These are phyloP conservation scores for Cerioporus squamosus DNA, from an alignment of 1,284 basidiomycete species.

Conservation along the genomic window DNA sequence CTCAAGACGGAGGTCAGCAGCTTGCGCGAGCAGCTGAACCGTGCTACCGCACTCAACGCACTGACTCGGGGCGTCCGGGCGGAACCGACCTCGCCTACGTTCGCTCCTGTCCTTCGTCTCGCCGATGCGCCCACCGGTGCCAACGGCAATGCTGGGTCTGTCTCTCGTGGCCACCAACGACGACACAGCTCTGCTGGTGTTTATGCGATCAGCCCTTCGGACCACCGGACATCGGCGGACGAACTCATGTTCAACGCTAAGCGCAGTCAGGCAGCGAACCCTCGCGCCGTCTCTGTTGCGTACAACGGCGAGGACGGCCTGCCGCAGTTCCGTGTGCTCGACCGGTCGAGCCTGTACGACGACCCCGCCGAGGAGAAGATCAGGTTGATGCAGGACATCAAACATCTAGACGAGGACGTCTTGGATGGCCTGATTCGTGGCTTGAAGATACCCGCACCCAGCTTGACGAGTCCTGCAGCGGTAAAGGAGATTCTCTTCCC, in stretches of 20 bases:
- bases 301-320: slow-evolving; percentile 80
- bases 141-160: slow-evolving; percentile 30
- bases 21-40: slow-evolving; percentile 94
- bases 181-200: slow-evolving; percentile 87
- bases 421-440: slow-evolving; percentile 90
- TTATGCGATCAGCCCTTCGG: slow-evolving; percentile 63
- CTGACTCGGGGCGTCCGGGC: slow-evolving; percentile 73
- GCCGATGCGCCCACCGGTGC: slow-evolving; percentile 40
- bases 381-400: slow-evolving; percentile 89
- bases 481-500: slow-evolving; percentile 99
- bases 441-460: slow-evolving; percentile 93
- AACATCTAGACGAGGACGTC: slow-evolving; percentile 93
- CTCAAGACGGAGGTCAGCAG: slow-evolving; percentile 92
- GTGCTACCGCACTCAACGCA: slow-evolving; percentile 88
- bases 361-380: slow-evolving; percentile 96
- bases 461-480: slow-evolving; percentile 87
- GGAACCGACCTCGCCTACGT: slow-evolving; percentile 85
- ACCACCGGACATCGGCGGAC: slow-evolving; percentile 74
- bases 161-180: slow-evolving; percentile 67
- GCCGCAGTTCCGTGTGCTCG: slow-evolving; percentile 67
- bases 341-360: slow-evolving; percentile 81
- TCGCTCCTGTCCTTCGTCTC: slow-evolving; percentile 69
- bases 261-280: slow-evolving; percentile 75
- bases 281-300: slow-evolving; percentile 92
- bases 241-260: slow-evolving; percentile 82